Evolutionary conservation across 371 early-diverging fungal genomes (phyloP), one percentile per base, ranked within the genome.

Genomic region (Smittium culicis): DNA sequence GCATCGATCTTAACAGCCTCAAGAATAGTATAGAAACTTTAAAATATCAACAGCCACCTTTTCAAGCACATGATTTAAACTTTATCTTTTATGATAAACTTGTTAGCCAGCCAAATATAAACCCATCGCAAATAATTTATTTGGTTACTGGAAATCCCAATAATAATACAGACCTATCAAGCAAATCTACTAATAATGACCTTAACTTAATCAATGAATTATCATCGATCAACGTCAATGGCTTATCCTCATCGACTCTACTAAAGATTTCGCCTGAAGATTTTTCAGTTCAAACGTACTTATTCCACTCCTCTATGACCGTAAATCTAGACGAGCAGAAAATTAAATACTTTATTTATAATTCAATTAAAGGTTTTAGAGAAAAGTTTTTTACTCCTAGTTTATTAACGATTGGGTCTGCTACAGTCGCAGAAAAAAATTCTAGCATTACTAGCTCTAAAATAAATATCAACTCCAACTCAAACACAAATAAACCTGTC

Each of bases 211-310:
- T n/a, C 11, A 14, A 11, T 32, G 77, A 77, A 71, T 70, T 77
- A 20, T 61, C 68, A 3, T 69, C 69, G 24, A 69, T 77, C 1
- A 71, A 70, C 56, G 65, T 77, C 61, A 77, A 76, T 0, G 89
- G 89, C 0, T 72, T 90, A 34, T 81, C 85, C 2, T 84, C 87
- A 2, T 70, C 80, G 0, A 65, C 88, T 1, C 82, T 90, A 66
- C 74, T 90, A 27, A 78, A 73, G 24, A 73, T 90, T 25, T 73
- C 81, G 64, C 85, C 88, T 0, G 61, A 64, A 0, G 81, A 83
- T 34, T 83, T 90, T 74, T 86, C 89, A 14, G 81, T 85, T 34
- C 89, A 90, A 69, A 73, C 86, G 55, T 87, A 85, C 68, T 66
- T 86, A 32, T 87, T 86, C 71, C 87, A 85, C 74, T 77, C 79